Percentiles rank a stretch among this genome's conserved stretches.
phyloP scores from a whole-genome alignment of 73 alveolate species.

The Tetrahymena elliotti region DNA sequence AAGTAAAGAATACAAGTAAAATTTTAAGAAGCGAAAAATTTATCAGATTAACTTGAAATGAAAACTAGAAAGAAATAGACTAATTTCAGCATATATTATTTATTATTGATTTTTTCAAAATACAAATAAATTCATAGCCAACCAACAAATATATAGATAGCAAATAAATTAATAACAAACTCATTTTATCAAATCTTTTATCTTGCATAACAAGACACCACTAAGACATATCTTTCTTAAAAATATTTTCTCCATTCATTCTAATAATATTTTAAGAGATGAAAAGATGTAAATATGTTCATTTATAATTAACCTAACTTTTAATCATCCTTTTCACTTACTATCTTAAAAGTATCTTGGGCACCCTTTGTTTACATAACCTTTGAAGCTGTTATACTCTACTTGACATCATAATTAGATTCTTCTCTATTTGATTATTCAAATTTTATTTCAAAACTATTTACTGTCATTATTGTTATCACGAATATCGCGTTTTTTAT shows the following conservation, averaged over 20 bases:
- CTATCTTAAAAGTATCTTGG: background rate
- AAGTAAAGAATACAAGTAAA: background rate
- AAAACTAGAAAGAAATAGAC: background rate
- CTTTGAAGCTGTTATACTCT: background rate
- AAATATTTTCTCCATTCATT: no score
- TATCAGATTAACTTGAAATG: background rate
- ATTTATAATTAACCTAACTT: background rate
- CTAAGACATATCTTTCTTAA: background rate
- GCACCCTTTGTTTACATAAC: background rate
- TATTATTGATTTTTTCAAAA: background rate
- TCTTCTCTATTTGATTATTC: background rate
- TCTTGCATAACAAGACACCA: background rate
- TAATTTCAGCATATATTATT: background rate
- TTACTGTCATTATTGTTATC: background rate
- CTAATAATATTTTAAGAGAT: background rate
- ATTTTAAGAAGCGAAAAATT: background rate
- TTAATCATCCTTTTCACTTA: background rate
- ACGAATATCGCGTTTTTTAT: background rate
- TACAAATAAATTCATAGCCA: background rate
- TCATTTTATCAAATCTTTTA: background rate
- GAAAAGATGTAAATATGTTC: background rate
- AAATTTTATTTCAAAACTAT: background rate
- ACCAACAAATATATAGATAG: background rate
- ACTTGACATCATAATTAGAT: background rate
- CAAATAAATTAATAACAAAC: background rate